Percentiles rank a stretch among this genome's conserved stretches.
These are phyloP conservation scores for Sordaria brevicollis DNA, from an alignment of 495 filamentous ascomycete genomes.

Conservation along the genomic window DNA sequence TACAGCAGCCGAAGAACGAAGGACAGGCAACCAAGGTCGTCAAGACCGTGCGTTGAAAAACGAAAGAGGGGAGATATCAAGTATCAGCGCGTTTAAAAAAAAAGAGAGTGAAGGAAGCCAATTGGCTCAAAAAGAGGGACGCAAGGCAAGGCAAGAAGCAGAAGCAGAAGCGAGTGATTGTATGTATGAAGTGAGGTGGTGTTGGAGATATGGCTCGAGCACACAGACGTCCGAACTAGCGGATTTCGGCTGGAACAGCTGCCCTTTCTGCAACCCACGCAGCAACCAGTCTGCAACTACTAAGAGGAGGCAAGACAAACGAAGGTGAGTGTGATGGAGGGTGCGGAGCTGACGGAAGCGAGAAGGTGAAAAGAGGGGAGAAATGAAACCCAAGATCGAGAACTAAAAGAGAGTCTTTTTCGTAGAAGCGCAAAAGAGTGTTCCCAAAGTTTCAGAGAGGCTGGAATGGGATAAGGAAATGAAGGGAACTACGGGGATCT, in stretches of 20 bases:
- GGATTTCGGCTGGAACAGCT: not conserved
- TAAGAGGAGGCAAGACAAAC: not conserved
- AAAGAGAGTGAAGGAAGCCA: not conserved
- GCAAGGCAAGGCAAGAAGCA: not conserved
- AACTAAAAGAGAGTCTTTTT: not conserved
- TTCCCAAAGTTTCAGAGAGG: not conserved
- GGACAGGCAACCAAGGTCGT: slow-evolving; percentile 11
- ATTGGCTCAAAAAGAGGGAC: not conserved
- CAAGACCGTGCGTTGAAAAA: slow-evolving; percentile 12
- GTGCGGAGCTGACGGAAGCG: not conserved
- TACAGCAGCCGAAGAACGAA: not conserved
- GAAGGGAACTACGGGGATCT: not conserved
- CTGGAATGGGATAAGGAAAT: not conserved
- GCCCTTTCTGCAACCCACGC: not conserved
- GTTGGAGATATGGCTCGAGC: not conserved
- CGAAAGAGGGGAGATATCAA: not conserved
- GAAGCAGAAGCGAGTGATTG: not conserved
- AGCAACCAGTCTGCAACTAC: not conserved
- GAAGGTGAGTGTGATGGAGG: not conserved
- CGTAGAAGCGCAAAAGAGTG: not conserved
- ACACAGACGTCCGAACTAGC: not conserved
- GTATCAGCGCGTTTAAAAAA: not conserved
- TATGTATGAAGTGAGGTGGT: not conserved
- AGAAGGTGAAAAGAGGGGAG: not conserved
- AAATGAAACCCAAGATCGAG: not conserved